Conservation (phyloP, 2,329 filamentous ascomycete species). For the Mycocentrospora acerina region DNA sequence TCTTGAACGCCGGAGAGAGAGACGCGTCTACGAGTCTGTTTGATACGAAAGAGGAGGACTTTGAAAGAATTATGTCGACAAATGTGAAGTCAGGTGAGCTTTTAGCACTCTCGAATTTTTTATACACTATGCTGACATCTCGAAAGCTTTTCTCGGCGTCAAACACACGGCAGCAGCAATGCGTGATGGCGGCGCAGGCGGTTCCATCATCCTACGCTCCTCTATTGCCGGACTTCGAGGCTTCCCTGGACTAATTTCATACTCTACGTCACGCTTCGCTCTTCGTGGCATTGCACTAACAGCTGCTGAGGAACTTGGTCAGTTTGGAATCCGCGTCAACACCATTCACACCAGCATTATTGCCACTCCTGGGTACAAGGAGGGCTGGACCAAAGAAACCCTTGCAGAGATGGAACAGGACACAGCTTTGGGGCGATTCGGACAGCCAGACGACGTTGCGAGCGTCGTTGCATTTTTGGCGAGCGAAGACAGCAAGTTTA, state of each 20-base stretch:
- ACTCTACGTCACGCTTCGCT: constrained; percentile 43
- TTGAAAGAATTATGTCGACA: constrained; percentile 39
- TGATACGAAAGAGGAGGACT: constrained; percentile 41
- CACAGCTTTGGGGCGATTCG: constrained; percentile 41
- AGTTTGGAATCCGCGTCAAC: constrained; percentile 43
- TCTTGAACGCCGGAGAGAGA: constrained; percentile 31
- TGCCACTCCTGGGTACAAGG: constrained; percentile 38
- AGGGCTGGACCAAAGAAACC: constrained; percentile 38
- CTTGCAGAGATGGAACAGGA: constrained; percentile 35
- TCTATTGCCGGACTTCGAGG: constrained; percentile 44
- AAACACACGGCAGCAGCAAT: constrained; percentile 41
- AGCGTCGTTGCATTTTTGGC: constrained; percentile 43
- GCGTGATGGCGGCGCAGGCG: constrained; percentile 32
- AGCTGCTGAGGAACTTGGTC: constrained; percentile 42
- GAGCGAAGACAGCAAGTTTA: constrained; percentile 43
- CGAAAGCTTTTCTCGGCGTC: constrained; percentile 39
- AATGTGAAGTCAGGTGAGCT: constrained; percentile 43
- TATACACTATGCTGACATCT: constrained; percentile 5
- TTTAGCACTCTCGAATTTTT: neutral
- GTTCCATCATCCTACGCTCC: constrained; percentile 44
- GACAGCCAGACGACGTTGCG: constrained; percentile 42
- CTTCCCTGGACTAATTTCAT: constrained; percentile 39
- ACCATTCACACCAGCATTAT: constrained; percentile 45
- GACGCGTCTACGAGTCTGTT: constrained; percentile 34
- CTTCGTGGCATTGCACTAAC: constrained; percentile 42